A percentile compares a stretch with the other conserved stretches of the same genome.
These are phyloP conservation scores for Hagleromyces aurorensis DNA, from an alignment of 805 yeast species.

Conservation along the genomic window DNA sequence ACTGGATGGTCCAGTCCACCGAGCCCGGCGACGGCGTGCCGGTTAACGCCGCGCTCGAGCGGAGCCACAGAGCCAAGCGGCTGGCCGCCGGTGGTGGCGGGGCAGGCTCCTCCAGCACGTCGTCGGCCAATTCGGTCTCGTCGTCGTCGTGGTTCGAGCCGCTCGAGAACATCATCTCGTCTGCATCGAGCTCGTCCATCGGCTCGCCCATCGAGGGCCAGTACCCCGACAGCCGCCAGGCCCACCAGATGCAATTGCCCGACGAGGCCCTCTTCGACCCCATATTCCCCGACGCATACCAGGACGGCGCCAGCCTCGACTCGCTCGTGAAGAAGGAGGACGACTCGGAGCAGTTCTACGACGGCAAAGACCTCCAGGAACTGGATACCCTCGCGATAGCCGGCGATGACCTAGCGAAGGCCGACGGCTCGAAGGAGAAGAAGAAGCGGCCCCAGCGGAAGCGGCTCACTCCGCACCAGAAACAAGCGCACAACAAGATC, in stretches of 20 bases:
- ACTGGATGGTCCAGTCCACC: too few relatives aligned
- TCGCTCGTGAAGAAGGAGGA: slow-evolving; percentile 2
- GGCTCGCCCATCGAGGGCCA: slow-evolving; percentile 15
- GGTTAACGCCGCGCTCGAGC: too few relatives aligned
- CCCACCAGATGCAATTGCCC: too few relatives aligned
- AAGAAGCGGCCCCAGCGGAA: slow-evolving; percentile 46
- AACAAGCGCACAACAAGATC: slow-evolving; percentile 65
- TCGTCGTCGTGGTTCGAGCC: slow-evolving; percentile 24
- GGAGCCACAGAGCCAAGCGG: too few relatives aligned
- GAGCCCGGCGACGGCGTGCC: too few relatives aligned
- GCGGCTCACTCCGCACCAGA: slow-evolving; percentile 50
- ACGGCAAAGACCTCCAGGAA: slow-evolving; percentile 2
- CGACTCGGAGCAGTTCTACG: neutral
- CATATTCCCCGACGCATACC: too few relatives aligned
- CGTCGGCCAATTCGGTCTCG: slow-evolving; percentile 7
- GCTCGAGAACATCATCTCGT: slow-evolving; percentile 21
- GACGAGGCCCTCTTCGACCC: slow-evolving; percentile 2
- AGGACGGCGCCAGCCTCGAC: too few relatives aligned
- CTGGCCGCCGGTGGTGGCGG: slow-evolving; percentile 13
- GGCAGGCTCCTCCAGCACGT: slow-evolving; percentile 5
- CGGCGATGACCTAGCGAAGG: slow-evolving; percentile 1
- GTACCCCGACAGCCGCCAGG: slow-evolving; percentile 1
- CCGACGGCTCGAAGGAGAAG: slow-evolving; percentile 13
- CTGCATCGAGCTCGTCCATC: slow-evolving; percentile 19
- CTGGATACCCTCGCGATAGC: slow-evolving; percentile 2